These are phyloP conservation scores for Daldinia grandis DNA, from an alignment of 495 filamentous ascomycete genomes.

Conservation along the genomic window DNA sequence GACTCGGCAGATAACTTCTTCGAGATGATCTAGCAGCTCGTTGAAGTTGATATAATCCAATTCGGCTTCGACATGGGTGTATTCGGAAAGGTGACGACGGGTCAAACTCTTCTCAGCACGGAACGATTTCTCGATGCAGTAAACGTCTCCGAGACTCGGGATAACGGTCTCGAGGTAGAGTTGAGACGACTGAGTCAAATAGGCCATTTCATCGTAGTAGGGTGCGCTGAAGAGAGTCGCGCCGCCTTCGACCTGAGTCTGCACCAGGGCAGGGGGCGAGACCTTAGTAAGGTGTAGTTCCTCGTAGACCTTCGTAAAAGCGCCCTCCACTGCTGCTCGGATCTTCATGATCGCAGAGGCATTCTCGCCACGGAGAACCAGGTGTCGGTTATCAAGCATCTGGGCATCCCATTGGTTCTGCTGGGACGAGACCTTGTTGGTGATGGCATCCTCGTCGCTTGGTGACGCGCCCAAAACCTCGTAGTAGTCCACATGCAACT, in stretches of 20 bases:
- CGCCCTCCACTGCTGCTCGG: conserved; percentile 80
- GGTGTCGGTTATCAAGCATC: conserved; percentile 89
- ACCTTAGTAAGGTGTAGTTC: conserved; percentile 84
- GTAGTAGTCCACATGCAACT: conserved; percentile 95
- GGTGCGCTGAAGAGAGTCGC: conserved; percentile 91
- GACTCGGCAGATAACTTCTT: conserved; percentile 87
- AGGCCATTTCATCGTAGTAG: conserved; percentile 95
- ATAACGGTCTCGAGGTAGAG: conserved; percentile 97
- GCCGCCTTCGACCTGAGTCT: conserved; percentile 97
- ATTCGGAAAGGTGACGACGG: conserved; percentile 92
- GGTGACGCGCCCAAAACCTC: conserved; percentile 84
- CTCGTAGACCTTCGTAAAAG: conserved; percentile 83
- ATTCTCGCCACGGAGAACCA: conserved; percentile 88
- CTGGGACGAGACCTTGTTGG: conserved; percentile 83
- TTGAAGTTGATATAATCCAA: conserved; percentile 95
- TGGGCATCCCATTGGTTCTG: conserved; percentile 74
- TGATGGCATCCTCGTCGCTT: conserved; percentile 91
- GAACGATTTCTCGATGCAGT: conserved; percentile 98
- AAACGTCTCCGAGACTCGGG: conserved; percentile 90
- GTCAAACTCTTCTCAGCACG: conserved; percentile 96
- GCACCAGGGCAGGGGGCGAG: conserved; percentile 94
- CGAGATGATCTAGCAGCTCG: conserved; percentile 90
- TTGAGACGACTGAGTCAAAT: conserved; percentile 96
- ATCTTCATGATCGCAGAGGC: conserved; percentile 92
- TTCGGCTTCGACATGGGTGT: conserved; percentile 97